Evolutionary conservation across 106 monocot genomes (phyloP).

Genomic region (Allium fistulosum): DNA sequence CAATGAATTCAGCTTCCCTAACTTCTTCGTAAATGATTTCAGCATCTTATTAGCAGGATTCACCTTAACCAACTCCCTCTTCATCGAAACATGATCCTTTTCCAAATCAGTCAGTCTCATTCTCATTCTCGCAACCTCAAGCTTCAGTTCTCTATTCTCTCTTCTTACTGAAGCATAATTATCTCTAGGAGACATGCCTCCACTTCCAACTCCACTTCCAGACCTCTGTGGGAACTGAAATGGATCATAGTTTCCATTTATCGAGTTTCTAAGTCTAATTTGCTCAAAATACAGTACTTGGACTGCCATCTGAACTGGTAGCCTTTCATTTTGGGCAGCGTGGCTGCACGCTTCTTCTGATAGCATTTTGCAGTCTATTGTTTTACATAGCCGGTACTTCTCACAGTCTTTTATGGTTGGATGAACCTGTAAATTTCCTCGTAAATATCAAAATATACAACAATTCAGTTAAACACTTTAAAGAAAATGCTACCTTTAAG

Average conservation of each 20-base stretch:
- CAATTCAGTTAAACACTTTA: no score
- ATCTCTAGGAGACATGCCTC: slow-evolving; percentile 37
- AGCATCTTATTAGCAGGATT: slow-evolving; percentile 61
- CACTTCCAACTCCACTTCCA: slow-evolving; percentile 60
- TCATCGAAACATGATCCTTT: slow-evolving; percentile 85
- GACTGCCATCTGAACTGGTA: slow-evolving; percentile 89
- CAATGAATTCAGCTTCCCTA: slow-evolving; percentile 42
- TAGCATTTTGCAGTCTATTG: slow-evolving; percentile 79
- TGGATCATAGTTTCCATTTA: slow-evolving; percentile 52
- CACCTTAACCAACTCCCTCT: slow-evolving; percentile 51
- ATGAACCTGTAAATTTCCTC: slow-evolving; percentile 49
- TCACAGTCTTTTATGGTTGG: slow-evolving; percentile 88
- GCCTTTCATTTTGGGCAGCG: slow-evolving; percentile 86
- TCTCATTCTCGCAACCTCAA: slow-evolving; percentile 86
- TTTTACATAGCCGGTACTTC: slow-evolving; percentile 80
- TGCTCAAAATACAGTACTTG: slow-evolving; percentile 96
- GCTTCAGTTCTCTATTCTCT: slow-evolving; percentile 84
- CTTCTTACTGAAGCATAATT: slow-evolving; percentile 73
- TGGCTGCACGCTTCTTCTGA: slow-evolving; percentile 91
- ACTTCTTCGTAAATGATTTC: slow-evolving; percentile 42
- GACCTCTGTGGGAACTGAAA: slow-evolving; percentile 55
- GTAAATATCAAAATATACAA: no score
- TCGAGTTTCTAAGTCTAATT: slow-evolving; percentile 67
- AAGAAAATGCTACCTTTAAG: slow-evolving; percentile 50
- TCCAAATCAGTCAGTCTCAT: slow-evolving; percentile 83